Percentiles rank a stretch among this genome's conserved stretches.
Conservation (phyloP, 441 rosid genomes). For the Gossypium trilobum region DNA sequence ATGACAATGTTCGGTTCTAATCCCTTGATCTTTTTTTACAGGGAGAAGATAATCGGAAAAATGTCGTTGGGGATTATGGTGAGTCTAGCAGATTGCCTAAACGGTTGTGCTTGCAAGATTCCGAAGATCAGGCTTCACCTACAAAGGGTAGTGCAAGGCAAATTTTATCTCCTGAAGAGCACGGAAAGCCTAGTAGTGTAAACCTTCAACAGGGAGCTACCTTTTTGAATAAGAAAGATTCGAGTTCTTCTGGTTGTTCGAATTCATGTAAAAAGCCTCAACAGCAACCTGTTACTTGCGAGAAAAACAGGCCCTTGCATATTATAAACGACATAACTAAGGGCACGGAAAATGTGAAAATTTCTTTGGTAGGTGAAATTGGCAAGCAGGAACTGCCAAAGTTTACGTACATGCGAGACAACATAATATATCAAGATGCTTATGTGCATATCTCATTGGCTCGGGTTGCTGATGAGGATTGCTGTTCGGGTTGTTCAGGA, state of each 20-base stretch:
- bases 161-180: constrained; percentile 16
- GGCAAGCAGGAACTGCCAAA: constrained; percentile 41
- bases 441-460: constrained; percentile 56
- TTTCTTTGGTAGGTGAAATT: constrained; percentile 48
- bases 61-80: background rate
- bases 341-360: constrained; percentile 54
- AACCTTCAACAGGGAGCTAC: background rate
- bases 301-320: constrained; percentile 19
- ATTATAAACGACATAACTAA: constrained; percentile 39
- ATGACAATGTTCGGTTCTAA: background rate
- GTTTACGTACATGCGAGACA: constrained; percentile 61
- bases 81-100: constrained; percentile 25
- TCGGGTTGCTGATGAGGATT: constrained; percentile 63
- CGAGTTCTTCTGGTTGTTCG: constrained; percentile 20
- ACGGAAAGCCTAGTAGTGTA: background rate
- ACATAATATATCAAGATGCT: constrained; percentile 52
- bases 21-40: background rate
- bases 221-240: constrained; percentile 17
- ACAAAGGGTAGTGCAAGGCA: constrained; percentile 10
- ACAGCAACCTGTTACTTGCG: constrained; percentile 15
- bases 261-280: constrained; percentile 17
- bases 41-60: constrained; percentile 8
- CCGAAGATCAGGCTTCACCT: constrained; percentile 22
- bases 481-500: constrained; percentile 62
- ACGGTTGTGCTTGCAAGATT: constrained; percentile 20